phyloP scores from a whole-genome alignment of 768 basidiomycete genomes.

The Pleurotus tuber-regium region DNA sequence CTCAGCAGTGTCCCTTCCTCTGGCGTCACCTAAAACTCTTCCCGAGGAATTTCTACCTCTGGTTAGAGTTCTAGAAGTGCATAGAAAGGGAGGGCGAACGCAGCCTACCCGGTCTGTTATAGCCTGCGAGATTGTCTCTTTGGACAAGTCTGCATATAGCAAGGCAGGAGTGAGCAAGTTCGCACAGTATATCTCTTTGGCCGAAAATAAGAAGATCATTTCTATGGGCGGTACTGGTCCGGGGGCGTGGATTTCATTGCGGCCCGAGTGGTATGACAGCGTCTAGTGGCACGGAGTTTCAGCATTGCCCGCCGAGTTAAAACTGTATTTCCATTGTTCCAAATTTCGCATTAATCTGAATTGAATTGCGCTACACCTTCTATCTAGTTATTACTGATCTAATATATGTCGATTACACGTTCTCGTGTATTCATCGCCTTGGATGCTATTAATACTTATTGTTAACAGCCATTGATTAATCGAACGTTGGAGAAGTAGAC shows the following conservation, averaged over 20 bases:
- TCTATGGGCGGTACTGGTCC: not conserved
- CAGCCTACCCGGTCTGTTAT: not conserved
- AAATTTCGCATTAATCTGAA: not conserved
- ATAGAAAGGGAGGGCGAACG: not conserved
- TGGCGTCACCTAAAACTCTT: not conserved
- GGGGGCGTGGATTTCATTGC: constrained; percentile 1
- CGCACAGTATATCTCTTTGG: not conserved
- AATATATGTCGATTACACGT: no score
- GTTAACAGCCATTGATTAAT: no score
- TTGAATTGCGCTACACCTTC: not conserved
- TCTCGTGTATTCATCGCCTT: no score
- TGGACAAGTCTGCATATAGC: not conserved
- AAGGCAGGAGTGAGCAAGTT: constrained; percentile 3
- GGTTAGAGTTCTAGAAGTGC: not conserved
- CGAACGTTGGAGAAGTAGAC: no score
- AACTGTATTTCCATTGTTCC: not conserved
- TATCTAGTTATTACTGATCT: no score
- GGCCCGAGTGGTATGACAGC: not conserved
- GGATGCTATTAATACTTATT: no score
- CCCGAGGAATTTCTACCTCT: not conserved
- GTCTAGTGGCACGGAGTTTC: not conserved
- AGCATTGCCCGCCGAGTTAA: not conserved
- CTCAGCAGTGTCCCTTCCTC: no score
- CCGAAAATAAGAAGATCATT: constrained; percentile 5
- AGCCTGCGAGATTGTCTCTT: constrained; percentile 2